Percentiles rank a stretch among this genome's conserved stretches.
phyloP scores from a whole-genome alignment of 768 basidiomycete genomes.

The Auriculariales sp. region DNA sequence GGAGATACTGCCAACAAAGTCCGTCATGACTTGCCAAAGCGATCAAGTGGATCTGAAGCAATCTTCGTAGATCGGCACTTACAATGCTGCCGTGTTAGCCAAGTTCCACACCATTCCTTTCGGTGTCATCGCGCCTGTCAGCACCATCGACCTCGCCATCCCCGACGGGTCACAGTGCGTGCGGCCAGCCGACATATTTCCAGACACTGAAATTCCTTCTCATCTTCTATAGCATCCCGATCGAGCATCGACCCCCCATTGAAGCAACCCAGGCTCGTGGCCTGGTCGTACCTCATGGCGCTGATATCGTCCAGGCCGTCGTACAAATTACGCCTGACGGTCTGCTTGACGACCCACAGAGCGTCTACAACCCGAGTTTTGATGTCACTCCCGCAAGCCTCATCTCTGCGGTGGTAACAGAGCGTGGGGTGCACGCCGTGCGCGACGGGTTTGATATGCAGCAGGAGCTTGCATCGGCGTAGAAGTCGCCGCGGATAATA shows the following conservation, averaged over 20 bases:
- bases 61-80: conserved; percentile 60
- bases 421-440: conserved; percentile 54
- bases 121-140: conserved; percentile 85
- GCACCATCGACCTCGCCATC: conserved; percentile 78
- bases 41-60: background rate
- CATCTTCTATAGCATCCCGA: conserved; percentile 48
- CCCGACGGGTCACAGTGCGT: conserved; percentile 47
- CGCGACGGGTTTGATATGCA: background rate
- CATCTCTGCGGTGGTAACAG: conserved; percentile 90
- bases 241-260: conserved; percentile 77
- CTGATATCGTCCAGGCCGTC: conserved; percentile 46
- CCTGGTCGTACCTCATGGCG: conserved; percentile 42
- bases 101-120: conserved; percentile 80
- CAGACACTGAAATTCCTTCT: conserved; percentile 3
- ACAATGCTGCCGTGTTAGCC: conserved; percentile 89
- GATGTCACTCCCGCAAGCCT: conserved; percentile 91
- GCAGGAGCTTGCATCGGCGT: no score
- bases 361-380: conserved; percentile 87
- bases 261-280: conserved; percentile 88
- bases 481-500: no score
- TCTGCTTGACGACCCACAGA: conserved; percentile 24
- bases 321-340: conserved; percentile 71
- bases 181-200: conserved; percentile 3
- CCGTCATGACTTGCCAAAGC: conserved; percentile 4
- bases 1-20: conserved; percentile 97